These are phyloP conservation scores for Inga laurina DNA, from an alignment of 306 rosid species.

Conservation along the genomic window DNA sequence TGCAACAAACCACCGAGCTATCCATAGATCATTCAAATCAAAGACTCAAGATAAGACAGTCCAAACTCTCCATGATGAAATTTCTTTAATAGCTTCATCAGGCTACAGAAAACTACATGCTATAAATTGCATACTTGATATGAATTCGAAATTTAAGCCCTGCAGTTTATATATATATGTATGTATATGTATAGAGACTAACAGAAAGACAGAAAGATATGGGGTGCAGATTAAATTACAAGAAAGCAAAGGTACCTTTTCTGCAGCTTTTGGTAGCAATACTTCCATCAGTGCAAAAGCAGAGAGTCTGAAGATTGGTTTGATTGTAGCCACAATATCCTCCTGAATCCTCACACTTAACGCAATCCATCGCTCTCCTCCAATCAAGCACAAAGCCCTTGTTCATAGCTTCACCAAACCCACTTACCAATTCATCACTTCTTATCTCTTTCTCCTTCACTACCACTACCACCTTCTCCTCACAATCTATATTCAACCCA, in stretches of 20 bases:
- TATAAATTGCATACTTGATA: not conserved
- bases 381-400: constrained; percentile 50
- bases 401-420: constrained; percentile 41
- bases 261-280: constrained; percentile 29
- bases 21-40: not conserved
- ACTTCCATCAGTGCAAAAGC: constrained; percentile 42
- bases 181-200: not conserved
- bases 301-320: not conserved
- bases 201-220: not conserved
- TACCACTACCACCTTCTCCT: constrained; percentile 38
- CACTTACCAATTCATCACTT: constrained; percentile 12
- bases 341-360: constrained; percentile 32
- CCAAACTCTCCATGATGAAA: not conserved
- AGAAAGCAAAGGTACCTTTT: constrained; percentile 34
- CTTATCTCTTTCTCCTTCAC: constrained; percentile 27
- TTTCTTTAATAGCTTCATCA: too few relatives aligned
- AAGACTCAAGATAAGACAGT: not conserved
- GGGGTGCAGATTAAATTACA: not conserved
- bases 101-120: not conserved
- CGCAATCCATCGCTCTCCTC: constrained; percentile 25
- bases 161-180: not conserved
- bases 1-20: not conserved
- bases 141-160: not conserved
- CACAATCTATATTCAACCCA: constrained; percentile 20
- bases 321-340: constrained; percentile 32